Evolutionary conservation across 345 rosid species (phyloP).

Genomic region (Mallotus nudiflorus): DNA sequence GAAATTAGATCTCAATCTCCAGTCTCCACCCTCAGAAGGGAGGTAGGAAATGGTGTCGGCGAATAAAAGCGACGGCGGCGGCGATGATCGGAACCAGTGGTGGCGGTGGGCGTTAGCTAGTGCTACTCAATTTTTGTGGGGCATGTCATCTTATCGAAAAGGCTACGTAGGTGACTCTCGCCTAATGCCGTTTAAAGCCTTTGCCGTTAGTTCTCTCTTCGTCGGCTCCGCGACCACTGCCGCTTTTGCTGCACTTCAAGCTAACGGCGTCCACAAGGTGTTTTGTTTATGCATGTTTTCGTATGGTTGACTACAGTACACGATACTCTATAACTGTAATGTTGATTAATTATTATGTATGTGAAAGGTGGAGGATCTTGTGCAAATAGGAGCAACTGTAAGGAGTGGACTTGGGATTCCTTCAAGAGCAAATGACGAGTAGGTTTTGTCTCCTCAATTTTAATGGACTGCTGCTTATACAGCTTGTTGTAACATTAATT

Average conservation of each 20-base stretch:
- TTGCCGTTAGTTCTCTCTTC: constrained; percentile 59
- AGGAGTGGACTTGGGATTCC: constrained; percentile 44
- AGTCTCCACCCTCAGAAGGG: too few species aligned
- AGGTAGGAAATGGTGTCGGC: constrained; percentile 11
- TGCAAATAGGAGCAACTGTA: constrained; percentile 43
- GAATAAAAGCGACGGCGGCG: constrained; percentile 18
- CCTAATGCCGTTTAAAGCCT: constrained; percentile 62
- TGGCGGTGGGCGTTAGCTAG: constrained; percentile 48
- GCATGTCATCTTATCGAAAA: constrained; percentile 40
- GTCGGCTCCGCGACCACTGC: constrained; percentile 54
- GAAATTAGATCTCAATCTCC: too few species aligned
- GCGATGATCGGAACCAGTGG: constrained; percentile 15
- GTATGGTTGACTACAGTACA: too few species aligned
- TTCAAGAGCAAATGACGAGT: constrained; percentile 26
- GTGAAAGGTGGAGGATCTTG: constrained; percentile 54
- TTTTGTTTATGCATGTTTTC: neutral
- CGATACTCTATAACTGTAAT: too few species aligned
- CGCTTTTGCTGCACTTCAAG: constrained; percentile 46
- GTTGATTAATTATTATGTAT: too few species aligned
- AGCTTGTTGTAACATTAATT: neutral
- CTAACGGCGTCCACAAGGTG: constrained; percentile 57
- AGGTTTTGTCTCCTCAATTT: constrained; percentile 1
- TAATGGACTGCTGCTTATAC: too few species aligned
- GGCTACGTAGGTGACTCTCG: constrained; percentile 59
- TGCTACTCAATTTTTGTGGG: constrained; percentile 47